phyloP scores from a whole-genome alignment of 2,329 filamentous ascomycete species.

The Neofusicoccum sp. region DNA sequence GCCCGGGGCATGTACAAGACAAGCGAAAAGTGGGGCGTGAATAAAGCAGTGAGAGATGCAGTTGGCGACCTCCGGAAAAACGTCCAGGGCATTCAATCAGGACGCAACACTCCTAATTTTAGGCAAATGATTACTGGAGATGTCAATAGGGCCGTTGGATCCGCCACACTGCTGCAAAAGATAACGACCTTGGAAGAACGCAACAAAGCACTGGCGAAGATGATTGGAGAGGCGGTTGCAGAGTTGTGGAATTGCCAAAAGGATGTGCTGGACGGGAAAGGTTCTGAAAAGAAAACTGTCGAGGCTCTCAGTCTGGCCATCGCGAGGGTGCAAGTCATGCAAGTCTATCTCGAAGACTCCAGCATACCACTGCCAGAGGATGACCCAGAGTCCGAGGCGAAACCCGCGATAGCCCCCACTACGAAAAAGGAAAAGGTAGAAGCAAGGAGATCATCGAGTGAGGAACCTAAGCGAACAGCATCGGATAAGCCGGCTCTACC shows the following conservation, averaged over 20 bases:
- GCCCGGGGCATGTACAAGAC: conserved; percentile 71
- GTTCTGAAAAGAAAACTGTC: conserved; percentile 32
- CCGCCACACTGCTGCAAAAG: conserved; percentile 35
- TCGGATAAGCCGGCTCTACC: neutral
- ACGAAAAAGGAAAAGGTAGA: neutral
- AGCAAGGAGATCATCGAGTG: conserved; percentile 21
- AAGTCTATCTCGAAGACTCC: conserved; percentile 50
- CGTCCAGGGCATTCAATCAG: conserved; percentile 62
- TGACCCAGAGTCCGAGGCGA: conserved; percentile 29
- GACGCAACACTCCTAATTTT: conserved; percentile 28
- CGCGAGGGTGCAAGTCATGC: conserved; percentile 51
- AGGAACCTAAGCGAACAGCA: conserved; percentile 13
- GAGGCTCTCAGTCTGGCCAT: conserved; percentile 48
- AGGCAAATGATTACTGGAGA: conserved; percentile 30
- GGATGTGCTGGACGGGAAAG: conserved; percentile 45
- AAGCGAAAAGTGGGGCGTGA: conserved; percentile 74
- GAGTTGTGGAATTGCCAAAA: conserved; percentile 62
- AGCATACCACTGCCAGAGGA: conserved; percentile 43
- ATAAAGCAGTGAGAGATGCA: conserved; percentile 76
- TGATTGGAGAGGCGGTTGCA: conserved; percentile 66
- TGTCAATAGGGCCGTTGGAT: conserved; percentile 28
- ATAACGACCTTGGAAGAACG: conserved; percentile 57
- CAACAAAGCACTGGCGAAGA: conserved; percentile 64
- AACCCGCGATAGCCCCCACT: neutral
- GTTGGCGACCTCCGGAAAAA: conserved; percentile 77